Conservation (phyloP, 192 early-diverging fungal genomes). For the Anaeromyces robustus region DNA sequence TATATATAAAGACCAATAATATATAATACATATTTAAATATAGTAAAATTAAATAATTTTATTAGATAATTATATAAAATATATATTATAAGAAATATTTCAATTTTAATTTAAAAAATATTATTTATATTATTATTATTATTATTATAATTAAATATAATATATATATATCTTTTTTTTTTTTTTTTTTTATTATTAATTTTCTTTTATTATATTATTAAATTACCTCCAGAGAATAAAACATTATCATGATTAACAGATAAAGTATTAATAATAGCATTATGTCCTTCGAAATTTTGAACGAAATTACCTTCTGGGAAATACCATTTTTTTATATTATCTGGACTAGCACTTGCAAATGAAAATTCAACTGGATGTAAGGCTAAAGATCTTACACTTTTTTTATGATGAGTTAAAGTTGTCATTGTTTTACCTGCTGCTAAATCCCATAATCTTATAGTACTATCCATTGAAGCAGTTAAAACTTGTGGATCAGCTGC, state of each 20-base stretch:
- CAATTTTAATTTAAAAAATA: too few species aligned
- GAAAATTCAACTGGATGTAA: conserved; percentile 87
- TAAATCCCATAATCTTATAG: conserved; percentile 90
- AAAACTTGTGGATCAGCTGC: conserved; percentile 95
- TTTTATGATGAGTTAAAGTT: conserved; percentile 95
- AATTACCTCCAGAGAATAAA: conserved; percentile 75
- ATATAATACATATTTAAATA: too few species aligned
- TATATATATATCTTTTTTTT: too few species aligned
- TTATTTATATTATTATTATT: neutral
- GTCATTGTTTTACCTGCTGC: conserved; percentile 89
- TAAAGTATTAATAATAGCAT: conserved; percentile 81
- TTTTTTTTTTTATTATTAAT: neutral
- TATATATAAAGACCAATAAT: too few species aligned
- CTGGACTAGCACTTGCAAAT: conserved; percentile 68
- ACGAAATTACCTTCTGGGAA: conserved; percentile 89
- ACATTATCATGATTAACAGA: conserved; percentile 82
- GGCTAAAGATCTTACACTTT: conserved; percentile 79
- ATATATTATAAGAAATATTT: too few species aligned
- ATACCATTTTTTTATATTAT: conserved; percentile 95
- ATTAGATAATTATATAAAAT: too few species aligned
- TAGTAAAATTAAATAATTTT: too few species aligned
- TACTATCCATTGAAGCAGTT: conserved; percentile 82
- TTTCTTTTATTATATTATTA: neutral
- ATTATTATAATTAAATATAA: too few species aligned
- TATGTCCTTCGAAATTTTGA: conserved; percentile 77